Evolutionary conservation across 768 basidiomycete genomes (phyloP).

Genomic region (Rhizopogon vulgaris): DNA sequence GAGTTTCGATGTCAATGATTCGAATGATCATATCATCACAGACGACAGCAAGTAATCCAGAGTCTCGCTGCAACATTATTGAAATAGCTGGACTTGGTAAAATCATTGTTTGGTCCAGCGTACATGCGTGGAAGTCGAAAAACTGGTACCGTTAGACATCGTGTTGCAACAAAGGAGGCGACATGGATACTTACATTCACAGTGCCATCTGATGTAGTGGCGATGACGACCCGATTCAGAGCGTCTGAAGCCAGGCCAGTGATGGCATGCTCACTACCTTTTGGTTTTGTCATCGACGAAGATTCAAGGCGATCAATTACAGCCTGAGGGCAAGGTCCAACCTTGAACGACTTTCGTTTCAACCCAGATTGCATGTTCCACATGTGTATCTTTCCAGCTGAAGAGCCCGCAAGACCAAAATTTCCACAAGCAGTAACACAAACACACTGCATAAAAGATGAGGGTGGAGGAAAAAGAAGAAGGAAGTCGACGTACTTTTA

Average conservation of each 20-base stretch:
- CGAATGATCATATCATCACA: constrained; percentile 88
- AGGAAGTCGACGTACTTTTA: constrained; percentile 48
- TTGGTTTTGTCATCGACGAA: constrained; percentile 30
- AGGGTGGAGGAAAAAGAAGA: background rate
- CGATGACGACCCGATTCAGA: constrained; percentile 75
- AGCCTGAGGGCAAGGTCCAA: constrained; percentile 60
- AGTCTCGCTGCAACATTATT: constrained; percentile 76
- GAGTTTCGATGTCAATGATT: constrained; percentile 88
- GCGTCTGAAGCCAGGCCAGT: constrained; percentile 85
- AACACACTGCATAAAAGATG: constrained; percentile 47
- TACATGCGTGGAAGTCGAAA: constrained; percentile 91
- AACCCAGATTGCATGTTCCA: constrained; percentile 98
- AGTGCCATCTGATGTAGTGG: constrained; percentile 83
- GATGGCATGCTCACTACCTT: constrained; percentile 48
- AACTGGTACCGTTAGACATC: constrained; percentile 47
- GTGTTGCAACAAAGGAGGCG: background rate
- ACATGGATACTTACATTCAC: constrained; percentile 59
- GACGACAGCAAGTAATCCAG: constrained; percentile 70
- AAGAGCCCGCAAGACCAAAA: constrained; percentile 83
- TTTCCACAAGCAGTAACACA: constrained; percentile 94
- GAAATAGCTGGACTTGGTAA: constrained; percentile 67
- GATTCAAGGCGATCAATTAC: constrained; percentile 38
- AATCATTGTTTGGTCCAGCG: constrained; percentile 59
- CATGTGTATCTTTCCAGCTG: constrained; percentile 75
- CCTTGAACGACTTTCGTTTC: constrained; percentile 66